Percentiles rank a stretch among this genome's conserved stretches.
These are phyloP conservation scores for Anthracocystis setariae DNA, from an alignment of 1,284 basidiomycete genomes.

Conservation along the genomic window DNA sequence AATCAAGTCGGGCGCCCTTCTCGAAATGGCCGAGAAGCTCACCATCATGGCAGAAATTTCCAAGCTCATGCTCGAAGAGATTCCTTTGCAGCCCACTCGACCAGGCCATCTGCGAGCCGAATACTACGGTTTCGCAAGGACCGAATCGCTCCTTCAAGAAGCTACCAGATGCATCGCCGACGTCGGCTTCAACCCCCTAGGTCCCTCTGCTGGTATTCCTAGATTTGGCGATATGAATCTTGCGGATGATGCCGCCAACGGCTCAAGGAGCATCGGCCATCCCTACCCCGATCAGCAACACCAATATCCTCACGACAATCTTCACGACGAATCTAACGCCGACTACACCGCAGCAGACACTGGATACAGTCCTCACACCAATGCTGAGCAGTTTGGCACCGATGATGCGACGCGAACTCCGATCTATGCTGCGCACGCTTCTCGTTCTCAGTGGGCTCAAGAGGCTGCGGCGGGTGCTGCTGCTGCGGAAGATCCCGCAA, in stretches of 20 bases:
- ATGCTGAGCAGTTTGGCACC: conserved; percentile 9
- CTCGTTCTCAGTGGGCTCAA: conserved; percentile 38
- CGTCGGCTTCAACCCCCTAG: conserved; percentile 53
- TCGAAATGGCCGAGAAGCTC: conserved; percentile 87
- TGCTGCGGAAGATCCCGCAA: conserved; percentile 18
- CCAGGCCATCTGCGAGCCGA: conserved; percentile 81
- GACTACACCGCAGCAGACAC: conserved; percentile 21
- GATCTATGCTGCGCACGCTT: conserved; percentile 49
- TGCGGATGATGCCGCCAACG: conserved; percentile 30
- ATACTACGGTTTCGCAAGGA: conserved; percentile 71
- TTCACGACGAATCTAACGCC: conserved; percentile 13
- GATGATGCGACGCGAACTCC: conserved; percentile 39
- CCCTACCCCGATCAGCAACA: conserved; percentile 19
- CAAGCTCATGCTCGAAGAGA: conserved; percentile 81
- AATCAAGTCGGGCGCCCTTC: conserved; percentile 85
- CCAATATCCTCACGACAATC: conserved; percentile 3
- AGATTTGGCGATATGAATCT: conserved; percentile 34
- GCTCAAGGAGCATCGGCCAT: conserved; percentile 22
- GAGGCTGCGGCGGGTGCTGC: conserved; percentile 9
- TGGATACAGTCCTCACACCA: conserved; percentile 28
- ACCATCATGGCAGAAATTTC: conserved; percentile 85
- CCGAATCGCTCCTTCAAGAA: conserved; percentile 57
- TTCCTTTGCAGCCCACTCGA: conserved; percentile 80
- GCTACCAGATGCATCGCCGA: conserved; percentile 57
- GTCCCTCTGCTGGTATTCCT: conserved; percentile 38